Evolutionary conservation across 2,329 filamentous ascomycete genomes (phyloP), one percentile per base, ranked within the genome.

Genomic region (Drechslerella dactyloides): DNA sequence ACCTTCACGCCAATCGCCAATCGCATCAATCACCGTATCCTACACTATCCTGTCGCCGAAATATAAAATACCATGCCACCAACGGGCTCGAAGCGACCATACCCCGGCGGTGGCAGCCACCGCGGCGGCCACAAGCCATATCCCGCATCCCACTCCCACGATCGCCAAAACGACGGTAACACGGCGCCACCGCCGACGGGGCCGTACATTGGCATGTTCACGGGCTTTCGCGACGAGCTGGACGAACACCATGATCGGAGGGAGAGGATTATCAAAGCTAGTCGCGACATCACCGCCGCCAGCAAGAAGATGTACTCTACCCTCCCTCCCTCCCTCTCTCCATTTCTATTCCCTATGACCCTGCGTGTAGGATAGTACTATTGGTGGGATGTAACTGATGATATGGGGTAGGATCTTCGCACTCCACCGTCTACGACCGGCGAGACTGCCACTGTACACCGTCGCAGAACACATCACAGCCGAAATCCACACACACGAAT

Each of bases 161-260:
- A 21, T n/a, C 5, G 44, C 4, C 50, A 63, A 24, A 2, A 37
- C 21, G 15, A 59, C 15, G 35, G 52, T 56, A 37, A 37, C 54
- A 23, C 15, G 35, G 52, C 61, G 24, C 33, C 54, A 23, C 40
- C 46, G 19, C 59, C 59, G 4, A 70, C 59, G n/a, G 69, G 69
- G 6, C 75, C 75, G 1, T 76, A 72, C 58, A 74, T 74, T 42
- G 44, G 87, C 75, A 92, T 97, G 85, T 99, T 99, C 79, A 89
- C 91, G 79, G 82, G 80, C 6, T 96, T 97, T 79, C 89, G 93
- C 57, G 84, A 89, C 77, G 93, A 97, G 80, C 84, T 99, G 27
- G 94, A 99, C 78, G 87, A 94, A 80, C 93, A 97, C 79, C 91
- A 99, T 80, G 94, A 97, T 80, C 88, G 94, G 15, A 86, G 92